These are phyloP conservation scores for Bimuria novae-zelandiae DNA, from an alignment of 2,329 filamentous ascomycete species.

Conservation along the genomic window DNA sequence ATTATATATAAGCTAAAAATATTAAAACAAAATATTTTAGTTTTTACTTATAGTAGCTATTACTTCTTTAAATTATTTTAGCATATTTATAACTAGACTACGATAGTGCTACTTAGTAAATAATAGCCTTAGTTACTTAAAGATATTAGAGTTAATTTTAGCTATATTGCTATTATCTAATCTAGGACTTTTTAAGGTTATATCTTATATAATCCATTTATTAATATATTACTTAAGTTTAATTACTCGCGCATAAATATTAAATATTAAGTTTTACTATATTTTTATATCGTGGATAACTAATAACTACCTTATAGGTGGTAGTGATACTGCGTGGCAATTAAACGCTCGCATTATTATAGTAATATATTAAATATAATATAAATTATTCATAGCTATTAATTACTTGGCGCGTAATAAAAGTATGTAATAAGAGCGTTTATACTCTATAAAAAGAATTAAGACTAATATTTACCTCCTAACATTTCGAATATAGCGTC, in stretches of 20 bases:
- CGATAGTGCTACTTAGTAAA: too few relatives aligned
- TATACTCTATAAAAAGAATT: not conserved
- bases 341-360: not conserved
- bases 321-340: not conserved
- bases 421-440: not conserved
- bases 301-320: not conserved
- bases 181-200: not conserved
- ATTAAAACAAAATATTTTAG: too few relatives aligned
- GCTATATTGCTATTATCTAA: constrained; percentile 1
- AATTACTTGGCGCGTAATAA: not conserved
- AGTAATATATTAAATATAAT: not conserved
- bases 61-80: too few relatives aligned
- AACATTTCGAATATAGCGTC: not conserved
- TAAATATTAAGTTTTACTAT: constrained; percentile 14
- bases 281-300: constrained; percentile 8
- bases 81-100: too few relatives aligned
- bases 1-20: too few relatives aligned
- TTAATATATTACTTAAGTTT: constrained; percentile 15
- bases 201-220: constrained; percentile 10
- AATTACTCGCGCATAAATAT: constrained; percentile 11
- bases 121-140: too few relatives aligned
- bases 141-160: too few relatives aligned
- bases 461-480: not conserved
- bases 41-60: too few relatives aligned
- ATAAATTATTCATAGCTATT: not conserved